These are phyloP conservation scores for Xerocomellus chrysenteron DNA, from an alignment of 768 basidiomycete genomes.

Conservation along the genomic window DNA sequence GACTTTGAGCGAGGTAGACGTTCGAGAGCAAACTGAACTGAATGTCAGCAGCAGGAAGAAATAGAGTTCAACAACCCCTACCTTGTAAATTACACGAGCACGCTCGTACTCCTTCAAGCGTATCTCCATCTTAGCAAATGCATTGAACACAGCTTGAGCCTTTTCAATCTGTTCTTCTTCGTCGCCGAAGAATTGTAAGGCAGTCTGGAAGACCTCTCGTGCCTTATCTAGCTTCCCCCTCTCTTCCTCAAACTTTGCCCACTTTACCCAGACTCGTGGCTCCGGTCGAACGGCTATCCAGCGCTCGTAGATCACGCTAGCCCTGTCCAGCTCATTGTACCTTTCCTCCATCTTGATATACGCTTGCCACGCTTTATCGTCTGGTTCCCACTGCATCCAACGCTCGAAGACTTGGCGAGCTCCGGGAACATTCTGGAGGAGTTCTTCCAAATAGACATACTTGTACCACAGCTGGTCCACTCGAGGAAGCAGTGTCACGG, in stretches of 20 bases:
- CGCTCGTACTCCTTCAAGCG: slow-evolving; percentile 95
- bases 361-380: slow-evolving; percentile 99
- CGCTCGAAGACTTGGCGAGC: slow-evolving; percentile 97
- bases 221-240: slow-evolving; percentile 64
- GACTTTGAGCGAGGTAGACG: slow-evolving; percentile 93
- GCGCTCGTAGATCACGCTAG: slow-evolving; percentile 89
- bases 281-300: slow-evolving; percentile 79
- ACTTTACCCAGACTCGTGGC: slow-evolving; percentile 80
- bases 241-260: slow-evolving; percentile 87
- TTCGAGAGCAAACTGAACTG: slow-evolving; percentile 82
- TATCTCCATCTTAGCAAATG: slow-evolving; percentile 97
- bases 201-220: slow-evolving; percentile 86
- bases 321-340: slow-evolving; percentile 88
- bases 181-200: slow-evolving; percentile 86
- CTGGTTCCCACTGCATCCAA: slow-evolving; percentile 99
- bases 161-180: slow-evolving; percentile 86
- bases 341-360: slow-evolving; percentile 97
- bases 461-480: slow-evolving; percentile 99
- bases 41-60: not conserved
- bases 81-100: slow-evolving; percentile 96
- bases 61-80: slow-evolving; percentile 23
- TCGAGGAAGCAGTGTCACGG: slow-evolving; percentile 93
- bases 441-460: slow-evolving; percentile 97
- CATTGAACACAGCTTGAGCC: slow-evolving; percentile 87
- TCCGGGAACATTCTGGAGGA: slow-evolving; percentile 93